These are phyloP conservation scores for Brettanomyces sp. DNA, from an alignment of 805 yeast species.

Conservation along the genomic window DNA sequence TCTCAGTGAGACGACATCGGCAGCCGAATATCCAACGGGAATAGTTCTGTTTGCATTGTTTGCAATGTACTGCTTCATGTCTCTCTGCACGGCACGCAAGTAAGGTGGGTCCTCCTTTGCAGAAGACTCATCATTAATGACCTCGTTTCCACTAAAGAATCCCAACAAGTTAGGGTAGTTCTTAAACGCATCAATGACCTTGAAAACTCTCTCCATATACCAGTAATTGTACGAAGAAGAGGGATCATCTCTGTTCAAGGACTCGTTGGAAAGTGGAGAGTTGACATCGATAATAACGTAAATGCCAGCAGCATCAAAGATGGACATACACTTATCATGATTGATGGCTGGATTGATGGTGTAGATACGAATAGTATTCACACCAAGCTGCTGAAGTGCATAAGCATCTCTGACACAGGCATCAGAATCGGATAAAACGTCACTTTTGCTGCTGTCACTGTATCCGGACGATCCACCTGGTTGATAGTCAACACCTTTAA, in stretches of 20 bases:
- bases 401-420: constrained; percentile 75
- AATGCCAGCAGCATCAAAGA: constrained; percentile 82
- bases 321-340: constrained; percentile 90
- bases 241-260: constrained; percentile 68
- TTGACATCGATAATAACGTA: constrained; percentile 82
- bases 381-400: constrained; percentile 68
- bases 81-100: constrained; percentile 87
- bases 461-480: constrained; percentile 83
- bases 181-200: constrained; percentile 77
- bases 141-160: constrained; percentile 86
- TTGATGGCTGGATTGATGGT: constrained; percentile 73
- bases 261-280: constrained; percentile 57
- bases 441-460: constrained; percentile 28
- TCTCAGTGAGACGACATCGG: constrained; percentile 66
- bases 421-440: constrained; percentile 63
- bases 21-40: constrained; percentile 96
- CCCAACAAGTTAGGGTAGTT: constrained; percentile 79
- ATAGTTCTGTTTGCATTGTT: constrained; percentile 62
- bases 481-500: constrained; percentile 86
- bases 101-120: constrained; percentile 62
- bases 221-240: constrained; percentile 55
- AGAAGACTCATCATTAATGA: constrained; percentile 67
- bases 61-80: constrained; percentile 73
- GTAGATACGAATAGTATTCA: constrained; percentile 76
- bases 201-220: constrained; percentile 73